phyloP scores from a whole-genome alignment of 2,329 filamentous ascomycete species.

The Fusarium siculi region DNA sequence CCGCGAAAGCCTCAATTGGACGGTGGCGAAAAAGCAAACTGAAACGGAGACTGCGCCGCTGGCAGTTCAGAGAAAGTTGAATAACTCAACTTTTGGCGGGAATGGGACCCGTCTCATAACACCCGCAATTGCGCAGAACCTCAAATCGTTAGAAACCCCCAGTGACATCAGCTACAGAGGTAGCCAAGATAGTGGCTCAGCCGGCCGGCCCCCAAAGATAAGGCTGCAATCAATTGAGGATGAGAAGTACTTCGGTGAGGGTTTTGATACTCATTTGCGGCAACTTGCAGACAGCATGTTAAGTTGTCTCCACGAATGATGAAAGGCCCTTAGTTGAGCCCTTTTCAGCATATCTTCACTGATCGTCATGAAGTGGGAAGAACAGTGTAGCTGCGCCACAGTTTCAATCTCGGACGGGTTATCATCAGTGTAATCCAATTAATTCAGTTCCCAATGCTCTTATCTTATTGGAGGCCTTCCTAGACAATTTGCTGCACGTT shows the following conservation, averaged over 20 bases:
- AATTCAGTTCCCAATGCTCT: not conserved
- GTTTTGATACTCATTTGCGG: not conserved
- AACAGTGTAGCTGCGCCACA: not conserved
- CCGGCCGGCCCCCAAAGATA: constrained; percentile 10
- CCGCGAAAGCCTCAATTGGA: constrained; percentile 24
- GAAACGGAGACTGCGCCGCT: constrained; percentile 19
- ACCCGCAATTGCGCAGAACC: constrained; percentile 17
- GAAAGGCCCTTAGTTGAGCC: not conserved
- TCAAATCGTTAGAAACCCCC: not conserved
- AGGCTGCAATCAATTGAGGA: not conserved
- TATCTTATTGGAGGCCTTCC: constrained; percentile 5
- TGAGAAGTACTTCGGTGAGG: not conserved
- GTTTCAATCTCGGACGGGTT: not conserved
- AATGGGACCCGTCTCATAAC: not conserved
- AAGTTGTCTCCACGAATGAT: too few relatives aligned
- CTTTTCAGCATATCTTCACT: not conserved
- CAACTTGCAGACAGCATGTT: not conserved
- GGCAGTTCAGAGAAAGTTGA: constrained; percentile 1
- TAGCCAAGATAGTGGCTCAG: not conserved
- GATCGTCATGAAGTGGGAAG: not conserved
- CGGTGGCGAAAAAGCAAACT: constrained; percentile 4
- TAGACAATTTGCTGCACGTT: constrained; percentile 5
- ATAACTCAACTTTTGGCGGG: not conserved
- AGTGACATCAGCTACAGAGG: constrained; percentile 17
- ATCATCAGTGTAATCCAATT: constrained; percentile 1